Base-by-base conservation (phyloP, 2,329 filamentous ascomycete genomes). In the Cladobotryum mycophilum region DNA sequence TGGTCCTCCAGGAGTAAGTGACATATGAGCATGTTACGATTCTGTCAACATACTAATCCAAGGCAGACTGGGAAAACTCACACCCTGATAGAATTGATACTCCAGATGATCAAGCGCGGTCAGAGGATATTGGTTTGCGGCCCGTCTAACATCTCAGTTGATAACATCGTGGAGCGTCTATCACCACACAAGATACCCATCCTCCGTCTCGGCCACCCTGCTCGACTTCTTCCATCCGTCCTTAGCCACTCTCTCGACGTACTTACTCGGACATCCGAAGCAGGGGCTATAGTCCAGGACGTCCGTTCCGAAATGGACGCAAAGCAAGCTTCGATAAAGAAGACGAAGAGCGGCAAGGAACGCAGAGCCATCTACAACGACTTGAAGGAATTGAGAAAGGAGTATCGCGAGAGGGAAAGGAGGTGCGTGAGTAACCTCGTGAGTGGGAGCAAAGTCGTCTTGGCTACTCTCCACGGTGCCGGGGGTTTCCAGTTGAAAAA, bases 141-240 rank as follows among this genome's bases (percentile, higher is more conserved):
- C 0, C 93, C 93, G 0, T 96, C 89, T 30, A 99, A 99, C 65
- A 91, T 99, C 59, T 93, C 89, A 0, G 93, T 99, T 1, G 93
- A 99, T 76, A 99, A 99, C 64, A 95, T 99, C 52, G 91, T 96
- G 8, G 93, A 99, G 69, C 84, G 93, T 7, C 79, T 97, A 2
- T 82, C 90, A 2, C 83, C 88, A 0, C 87, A 91, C 67, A 90
- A 89, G 61, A 77, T 96, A 1, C 86, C 89, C 0, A 89, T 97
- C 60, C 80, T 97, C 35, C 86, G 93, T 2, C 80, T 99, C 1
- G 93, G 93, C 1, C 93, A 99, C 67, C 93, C 93, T 0, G 93
- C 93, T 1, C 84, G 93, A 17, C 77, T 99, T 22, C 76, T 99
- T 0, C 91, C 91, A 0, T 89, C 88, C 0, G 90, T 99, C 0